These are phyloP conservation scores for Coemansia sp. DNA, from an alignment of 192 early-diverging fungal genomes.

Conservation along the genomic window DNA sequence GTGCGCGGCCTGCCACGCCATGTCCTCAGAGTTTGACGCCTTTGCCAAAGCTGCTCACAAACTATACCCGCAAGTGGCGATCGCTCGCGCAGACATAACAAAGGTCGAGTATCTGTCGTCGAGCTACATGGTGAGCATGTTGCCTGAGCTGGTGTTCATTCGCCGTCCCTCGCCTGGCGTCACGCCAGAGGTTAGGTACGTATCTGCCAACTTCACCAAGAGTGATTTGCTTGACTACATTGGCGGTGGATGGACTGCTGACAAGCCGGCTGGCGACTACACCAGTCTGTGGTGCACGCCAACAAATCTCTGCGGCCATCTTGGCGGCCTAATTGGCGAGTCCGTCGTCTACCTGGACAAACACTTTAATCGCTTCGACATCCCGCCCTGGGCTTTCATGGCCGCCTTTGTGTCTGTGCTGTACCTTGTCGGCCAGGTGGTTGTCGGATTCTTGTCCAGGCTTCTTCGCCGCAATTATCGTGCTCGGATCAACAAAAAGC, in stretches of 20 bases:
- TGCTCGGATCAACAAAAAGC: constrained; percentile 24
- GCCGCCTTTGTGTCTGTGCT: constrained; percentile 42
- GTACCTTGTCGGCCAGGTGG: constrained; percentile 46
- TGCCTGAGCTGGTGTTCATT: constrained; percentile 47
- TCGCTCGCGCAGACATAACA: constrained; percentile 40
- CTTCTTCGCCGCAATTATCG: constrained; percentile 30
- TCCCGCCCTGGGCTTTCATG: constrained; percentile 55
- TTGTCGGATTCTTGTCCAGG: constrained; percentile 19
- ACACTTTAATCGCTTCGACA: constrained; percentile 43
- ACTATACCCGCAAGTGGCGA: constrained; percentile 38
- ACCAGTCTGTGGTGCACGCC: constrained; percentile 52
- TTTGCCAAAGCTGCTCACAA: constrained; percentile 39
- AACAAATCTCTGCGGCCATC: constrained; percentile 51
- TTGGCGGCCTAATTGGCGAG: constrained; percentile 49
- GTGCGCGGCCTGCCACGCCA: constrained; percentile 51
- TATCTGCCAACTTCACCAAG: constrained; percentile 43
- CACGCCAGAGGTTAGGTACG: constrained; percentile 40
- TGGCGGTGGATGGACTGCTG: constrained; percentile 31
- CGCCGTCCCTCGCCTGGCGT: constrained; percentile 21
- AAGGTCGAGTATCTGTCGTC: constrained; percentile 54
- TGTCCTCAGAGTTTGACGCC: constrained; percentile 39
- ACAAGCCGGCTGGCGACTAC: constrained; percentile 42
- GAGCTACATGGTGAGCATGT: constrained; percentile 51
- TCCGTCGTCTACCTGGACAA: constrained; percentile 32
- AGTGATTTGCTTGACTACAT: constrained; percentile 43